These are phyloP conservation scores for Amaranthus hypochondriacus DNA, from an alignment of 148 eudicot genomes.

Conservation along the genomic window DNA sequence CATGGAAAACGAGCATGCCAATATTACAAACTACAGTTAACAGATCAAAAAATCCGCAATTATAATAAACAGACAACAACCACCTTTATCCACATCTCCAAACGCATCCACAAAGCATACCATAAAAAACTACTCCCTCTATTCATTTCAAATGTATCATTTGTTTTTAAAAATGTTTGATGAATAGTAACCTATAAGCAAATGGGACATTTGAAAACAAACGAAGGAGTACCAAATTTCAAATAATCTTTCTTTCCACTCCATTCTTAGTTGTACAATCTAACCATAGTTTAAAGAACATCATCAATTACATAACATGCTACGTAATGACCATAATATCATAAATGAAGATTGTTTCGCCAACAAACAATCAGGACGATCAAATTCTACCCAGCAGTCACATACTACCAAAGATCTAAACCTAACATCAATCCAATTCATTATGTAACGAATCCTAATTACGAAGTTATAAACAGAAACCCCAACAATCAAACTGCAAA, in stretches of 20 bases:
- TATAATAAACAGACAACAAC: too few relatives aligned
- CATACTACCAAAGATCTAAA: constrained; percentile 16
- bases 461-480: not conserved
- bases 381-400: constrained; percentile 5
- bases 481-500: not conserved
- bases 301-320: not conserved
- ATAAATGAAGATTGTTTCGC: not conserved
- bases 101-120: too few relatives aligned
- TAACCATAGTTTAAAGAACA: not conserved
- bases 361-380: not conserved
- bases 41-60: not conserved
- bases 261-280: not conserved
- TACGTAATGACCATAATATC: not conserved
- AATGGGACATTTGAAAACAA: too few relatives aligned
- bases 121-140: too few relatives aligned
- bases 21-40: not conserved
- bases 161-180: too few relatives aligned
- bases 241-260: not conserved
- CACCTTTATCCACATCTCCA: too few relatives aligned
- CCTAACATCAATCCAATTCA: constrained; percentile 9
- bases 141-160: too few relatives aligned
- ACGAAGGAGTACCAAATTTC: too few relatives aligned
- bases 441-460: not conserved
- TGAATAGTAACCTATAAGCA: too few relatives aligned
- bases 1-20: not conserved